These are phyloP conservation scores for Chaetomium sp. DNA, from an alignment of 2,329 filamentous ascomycete species.

Conservation along the genomic window DNA sequence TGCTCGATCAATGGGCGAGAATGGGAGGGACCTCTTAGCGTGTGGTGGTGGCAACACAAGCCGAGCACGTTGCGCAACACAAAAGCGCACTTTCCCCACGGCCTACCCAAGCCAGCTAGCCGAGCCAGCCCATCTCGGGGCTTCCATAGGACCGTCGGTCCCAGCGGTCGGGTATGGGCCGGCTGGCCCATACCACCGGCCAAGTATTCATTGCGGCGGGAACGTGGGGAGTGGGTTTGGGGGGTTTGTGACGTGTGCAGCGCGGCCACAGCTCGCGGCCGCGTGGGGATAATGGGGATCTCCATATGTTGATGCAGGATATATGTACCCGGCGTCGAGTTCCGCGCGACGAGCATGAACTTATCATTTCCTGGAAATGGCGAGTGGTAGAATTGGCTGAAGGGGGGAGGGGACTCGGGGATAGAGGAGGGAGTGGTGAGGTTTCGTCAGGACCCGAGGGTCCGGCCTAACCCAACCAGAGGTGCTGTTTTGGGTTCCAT, in stretches of 20 bases:
- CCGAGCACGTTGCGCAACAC: background rate
- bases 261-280: constrained; percentile 14
- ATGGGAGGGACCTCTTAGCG: no score
- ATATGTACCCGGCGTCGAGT: no score
- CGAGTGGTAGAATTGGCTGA: constrained; percentile 3
- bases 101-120: background rate
- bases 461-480: constrained; percentile 11
- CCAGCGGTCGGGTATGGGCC: constrained; percentile 15
- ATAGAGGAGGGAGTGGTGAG: constrained; percentile 1
- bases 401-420: constrained; percentile 8
- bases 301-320: no score
- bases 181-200: no score
- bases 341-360: background rate
- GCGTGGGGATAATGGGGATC: constrained; percentile 1
- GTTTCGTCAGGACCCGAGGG: constrained; percentile 3
- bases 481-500: constrained; percentile 14
- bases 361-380: background rate
- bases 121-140: background rate
- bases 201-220: no score
- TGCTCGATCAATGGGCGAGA: background rate
- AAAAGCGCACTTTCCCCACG: background rate
- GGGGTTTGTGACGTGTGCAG: constrained; percentile 2
- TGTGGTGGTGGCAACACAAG: no score
- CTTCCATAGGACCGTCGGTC: constrained; percentile 5
- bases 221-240: no score